These are phyloP conservation scores for Ogataea paraovalis DNA, from an alignment of 805 yeast species.

Conservation along the genomic window DNA sequence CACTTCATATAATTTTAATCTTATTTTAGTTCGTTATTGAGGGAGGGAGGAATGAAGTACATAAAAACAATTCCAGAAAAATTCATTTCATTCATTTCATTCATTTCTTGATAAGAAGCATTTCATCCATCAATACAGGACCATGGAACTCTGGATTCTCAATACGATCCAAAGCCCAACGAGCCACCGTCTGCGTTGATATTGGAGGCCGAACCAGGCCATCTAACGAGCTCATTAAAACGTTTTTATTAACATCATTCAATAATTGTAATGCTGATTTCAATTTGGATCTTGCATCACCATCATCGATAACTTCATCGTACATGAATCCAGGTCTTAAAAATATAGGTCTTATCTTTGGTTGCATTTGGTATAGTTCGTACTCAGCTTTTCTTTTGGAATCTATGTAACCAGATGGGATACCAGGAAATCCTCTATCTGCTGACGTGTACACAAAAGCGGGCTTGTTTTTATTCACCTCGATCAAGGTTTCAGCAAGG, in stretches of 20 bases:
- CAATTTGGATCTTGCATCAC: constrained; percentile 38
- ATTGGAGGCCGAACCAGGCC: constrained; percentile 56
- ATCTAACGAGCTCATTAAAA: constrained; percentile 43
- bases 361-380: constrained; percentile 38
- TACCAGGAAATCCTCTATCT: constrained; percentile 61
- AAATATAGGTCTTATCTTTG: constrained; percentile 56
- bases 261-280: constrained; percentile 40
- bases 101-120: constrained; percentile 21
- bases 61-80: no score
- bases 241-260: constrained; percentile 38
- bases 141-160: constrained; percentile 50
- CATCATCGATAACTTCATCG: constrained; percentile 40
- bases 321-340: constrained; percentile 84
- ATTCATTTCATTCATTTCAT: no score
- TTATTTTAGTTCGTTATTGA: no score
- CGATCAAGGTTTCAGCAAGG: constrained; percentile 52
- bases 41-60: no score
- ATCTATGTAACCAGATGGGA: constrained; percentile 67
- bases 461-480: constrained; percentile 16
- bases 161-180: constrained; percentile 51
- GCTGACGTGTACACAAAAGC: constrained; percentile 79
- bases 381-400: constrained; percentile 78
- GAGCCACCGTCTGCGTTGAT: constrained; percentile 67
- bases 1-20: no score
- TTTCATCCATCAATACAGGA: constrained; percentile 53